Base-by-base conservation (phyloP, 2,329 filamentous ascomycete genomes). In the Pestalotiopsis sp. region DNA sequence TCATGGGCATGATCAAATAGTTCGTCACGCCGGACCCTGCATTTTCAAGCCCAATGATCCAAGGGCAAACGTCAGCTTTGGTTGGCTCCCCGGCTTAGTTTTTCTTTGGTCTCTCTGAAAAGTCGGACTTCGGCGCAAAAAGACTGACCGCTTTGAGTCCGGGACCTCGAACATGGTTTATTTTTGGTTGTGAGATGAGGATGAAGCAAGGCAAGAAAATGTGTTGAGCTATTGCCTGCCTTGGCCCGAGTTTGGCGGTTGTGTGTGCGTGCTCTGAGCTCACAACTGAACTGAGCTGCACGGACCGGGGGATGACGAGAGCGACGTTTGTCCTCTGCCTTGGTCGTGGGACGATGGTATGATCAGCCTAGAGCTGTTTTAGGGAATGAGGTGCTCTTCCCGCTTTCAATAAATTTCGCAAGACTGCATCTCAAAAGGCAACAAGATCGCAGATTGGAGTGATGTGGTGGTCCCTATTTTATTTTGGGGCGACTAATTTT, bases 21-120 rank as follows among this genome's bases (percentile, higher is more conserved):
- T 52, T 90, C 87, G 71, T 86, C 82, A 67, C 89, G 83, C 38
- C 88, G 84, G 67, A 90, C 84, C 71, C 88, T 89, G 67, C 31
- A 49, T 23, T 13, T 56, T 64, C 63, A 69, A 68, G 67, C 69
- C 64, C 59, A 73, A 36, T 70, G 67, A 65, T 67, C 25, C 39
- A 31, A 38, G 5, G n/a, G 17, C 20, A 12, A 12, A 39, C 14
- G 59, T 36, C 45, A 52, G 45, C n/a, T 20, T n/a, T n/a, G 17
- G 9, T 7, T 17, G 17, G 17, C 7, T 11, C 9, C 20, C 20
- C 11, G 39, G 17, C 14, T 52, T 52, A n/a, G 17, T 52, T 3
- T n/a, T 17, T 52, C 45, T n/a, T 6, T 13, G 41, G 12, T 45
- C 17, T 45, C 45, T 52, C 45, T 17, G 45, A 20, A 49, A 36